Evolutionary conservation across 2,329 filamentous ascomycete species (phyloP).

Genomic region (Coniella vitis): DNA sequence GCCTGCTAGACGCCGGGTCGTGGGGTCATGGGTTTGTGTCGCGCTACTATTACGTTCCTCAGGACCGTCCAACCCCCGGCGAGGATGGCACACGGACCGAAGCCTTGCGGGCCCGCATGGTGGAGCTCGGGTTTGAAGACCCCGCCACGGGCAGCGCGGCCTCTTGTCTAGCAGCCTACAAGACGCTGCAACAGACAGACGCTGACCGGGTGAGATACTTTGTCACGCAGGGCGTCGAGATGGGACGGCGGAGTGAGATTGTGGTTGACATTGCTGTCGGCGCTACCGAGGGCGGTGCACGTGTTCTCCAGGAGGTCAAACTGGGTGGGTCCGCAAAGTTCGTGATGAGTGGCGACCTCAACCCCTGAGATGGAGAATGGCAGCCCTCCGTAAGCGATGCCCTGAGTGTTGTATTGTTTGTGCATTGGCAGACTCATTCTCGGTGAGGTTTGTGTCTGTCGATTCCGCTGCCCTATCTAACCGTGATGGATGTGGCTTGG

Average conservation of each 20-base stretch:
- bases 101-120: conserved; percentile 50
- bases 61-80: conserved; percentile 18
- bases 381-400: no score
- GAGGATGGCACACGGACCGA: conserved; percentile 21
- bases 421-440: no score
- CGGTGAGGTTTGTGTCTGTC: no score
- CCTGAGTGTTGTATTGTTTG: no score
- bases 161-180: conserved; percentile 47
- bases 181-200: conserved; percentile 35
- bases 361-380: conserved; percentile 16
- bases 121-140: conserved; percentile 47
- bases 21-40: conserved; percentile 49
- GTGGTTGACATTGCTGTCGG: conserved; percentile 33
- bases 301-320: conserved; percentile 21
- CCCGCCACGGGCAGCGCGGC: conserved; percentile 59
- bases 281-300: conserved; percentile 1
- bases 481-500: no score
- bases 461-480: no score
- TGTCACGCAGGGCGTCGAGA: conserved; percentile 61
- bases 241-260: conserved; percentile 52
- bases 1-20: conserved; percentile 40
- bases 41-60: conserved; percentile 50
- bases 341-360: conserved; percentile 24
- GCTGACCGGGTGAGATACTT: conserved; percentile 35
- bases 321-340: conserved; percentile 25